These are phyloP conservation scores for Metarhizium brunneum DNA, from an alignment of 2,329 filamentous ascomycete species.

Conservation along the genomic window DNA sequence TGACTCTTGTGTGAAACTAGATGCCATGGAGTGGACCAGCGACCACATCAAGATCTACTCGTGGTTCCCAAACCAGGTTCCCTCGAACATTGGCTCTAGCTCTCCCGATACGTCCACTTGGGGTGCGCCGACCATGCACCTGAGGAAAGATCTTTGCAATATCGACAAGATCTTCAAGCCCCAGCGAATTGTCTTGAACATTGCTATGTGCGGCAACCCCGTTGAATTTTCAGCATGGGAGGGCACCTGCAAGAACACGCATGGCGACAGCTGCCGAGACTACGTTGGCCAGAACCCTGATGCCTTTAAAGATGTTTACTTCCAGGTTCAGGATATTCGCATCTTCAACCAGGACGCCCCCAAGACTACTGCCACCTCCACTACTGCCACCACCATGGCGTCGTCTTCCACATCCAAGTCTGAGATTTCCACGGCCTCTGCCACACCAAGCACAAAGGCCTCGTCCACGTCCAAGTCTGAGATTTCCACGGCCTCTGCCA, in stretches of 20 bases:
- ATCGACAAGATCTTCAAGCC: conserved; percentile 53
- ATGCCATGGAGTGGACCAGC: conserved; percentile 32
- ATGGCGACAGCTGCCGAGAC: conserved; percentile 18
- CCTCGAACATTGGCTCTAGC: conserved; percentile 25
- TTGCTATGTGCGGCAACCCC: conserved; percentile 65
- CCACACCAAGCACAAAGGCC: no score
- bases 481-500: no score
- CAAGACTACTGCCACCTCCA: conserved; percentile 6
- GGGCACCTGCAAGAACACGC: no score
- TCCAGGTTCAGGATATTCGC: conserved; percentile 37
- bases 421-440: no score
- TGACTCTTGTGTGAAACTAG: conserved; percentile 12
- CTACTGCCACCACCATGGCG: conserved; percentile 1
- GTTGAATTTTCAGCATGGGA: conserved; percentile 17
- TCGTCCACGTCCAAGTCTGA: background rate
- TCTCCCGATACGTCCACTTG: conserved; percentile 54
- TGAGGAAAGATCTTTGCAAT: conserved; percentile 51
- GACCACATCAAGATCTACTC: conserved; percentile 32
- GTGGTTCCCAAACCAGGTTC: conserved; percentile 23
- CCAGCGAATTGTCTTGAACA: conserved; percentile 67
- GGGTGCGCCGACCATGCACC: conserved; percentile 54
- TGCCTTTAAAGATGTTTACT: conserved; percentile 27
- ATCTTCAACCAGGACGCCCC: conserved; percentile 15
- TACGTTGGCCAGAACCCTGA: conserved; percentile 28
- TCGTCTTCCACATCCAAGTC: no score